Evolutionary conservation across 1,139 yeast genomes (phyloP), one percentile per base, ranked within the genome.

Genomic region (Pichia sp.): DNA sequence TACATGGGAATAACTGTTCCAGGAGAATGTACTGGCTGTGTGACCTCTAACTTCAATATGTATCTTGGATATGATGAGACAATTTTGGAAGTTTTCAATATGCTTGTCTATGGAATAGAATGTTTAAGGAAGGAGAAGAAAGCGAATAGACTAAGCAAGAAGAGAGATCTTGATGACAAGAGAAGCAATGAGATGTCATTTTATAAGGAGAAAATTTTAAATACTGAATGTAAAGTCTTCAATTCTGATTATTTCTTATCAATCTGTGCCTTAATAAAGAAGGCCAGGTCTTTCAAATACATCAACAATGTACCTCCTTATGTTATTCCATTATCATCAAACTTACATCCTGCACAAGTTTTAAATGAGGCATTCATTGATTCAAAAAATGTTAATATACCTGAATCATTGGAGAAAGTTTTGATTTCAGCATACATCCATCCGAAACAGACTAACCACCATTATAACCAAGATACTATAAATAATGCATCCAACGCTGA

Each of bases 31-130:
- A 18, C 20, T 1, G 14, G 26, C 49, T 63, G 7, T 60, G 25
- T 6, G 4, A 7, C 20, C 2, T 64, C 4, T 63, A 66, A 43
- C 73, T 77, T 69, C 48, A 76, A 75, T 50, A 55, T 75, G 34
- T 66, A 78, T 50, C 62, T 72, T n/a, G 85, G 84, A 1, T 74
- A 66, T 51, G 73, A 70, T 49, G 70, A 73, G 42, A 68, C 65
- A 23, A 59, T 71, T 36, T 56, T 71, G 11, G 63, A 64, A 12
- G 55, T 62, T 3, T 60, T 73, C 36, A 61, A 71, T 39, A 75
- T 69, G 41, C 58, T 74, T 17, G 67, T 72, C 22, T 39, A 54
- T 28, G 49, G 56, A 2, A 43, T 58, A 19, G 74, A 73, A 52
- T 56, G 70, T 6, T 53, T 70, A 32, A 64, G 68, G 32, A 18